Base-by-base conservation (phyloP, 305 asterid species). In the Plantago lanceolata region DNA sequence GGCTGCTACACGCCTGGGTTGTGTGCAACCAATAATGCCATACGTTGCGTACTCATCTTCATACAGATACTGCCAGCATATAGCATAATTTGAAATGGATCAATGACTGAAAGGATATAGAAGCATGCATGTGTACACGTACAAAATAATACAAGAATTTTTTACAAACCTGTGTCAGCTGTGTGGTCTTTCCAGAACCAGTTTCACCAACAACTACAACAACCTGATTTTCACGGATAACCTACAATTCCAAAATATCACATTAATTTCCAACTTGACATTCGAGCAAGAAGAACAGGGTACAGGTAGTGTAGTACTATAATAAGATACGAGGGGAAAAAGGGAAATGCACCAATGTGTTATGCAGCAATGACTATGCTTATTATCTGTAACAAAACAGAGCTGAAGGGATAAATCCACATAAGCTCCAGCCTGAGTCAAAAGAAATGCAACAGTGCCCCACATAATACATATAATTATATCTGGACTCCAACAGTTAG, bases 1-100 rank as follows among this genome's bases (percentile, higher is more conserved):
- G 66, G 99, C 97, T 19, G 97, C 99, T 48, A 90, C 97, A 81
- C 99, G 97, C 76, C 99, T 88, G 37, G 99, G 99, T 72, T 94
- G 96, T 28, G 99, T 94, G 81, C 99, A 94, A 64, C 97, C 99
- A 70, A 90, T 88, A 24, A 85, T 72, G 51, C 95, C 90, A 57
- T 72, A 77, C 59, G 35, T 65, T 61, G 97, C 90, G 70, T 90
- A 94, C 45, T 79, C 95, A 78, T 86, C 97, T 73, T 94, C 99
- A 71, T 90, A 84, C 55, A 94, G 83, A 80, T 90, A 94, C 99
- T 94, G 94, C 51, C 68, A 71, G 74, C 19, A 72, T 35, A 64
- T 37, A 71, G 43, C 65, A 44, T 2, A 13, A 51, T 19, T 19
- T 29, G 61, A 20, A 13, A 60, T 14, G 29, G 16, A 18, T 31